Base-by-base conservation (phyloP, 1,284 basidiomycete species). In the Apiotrichum sp. region DNA sequence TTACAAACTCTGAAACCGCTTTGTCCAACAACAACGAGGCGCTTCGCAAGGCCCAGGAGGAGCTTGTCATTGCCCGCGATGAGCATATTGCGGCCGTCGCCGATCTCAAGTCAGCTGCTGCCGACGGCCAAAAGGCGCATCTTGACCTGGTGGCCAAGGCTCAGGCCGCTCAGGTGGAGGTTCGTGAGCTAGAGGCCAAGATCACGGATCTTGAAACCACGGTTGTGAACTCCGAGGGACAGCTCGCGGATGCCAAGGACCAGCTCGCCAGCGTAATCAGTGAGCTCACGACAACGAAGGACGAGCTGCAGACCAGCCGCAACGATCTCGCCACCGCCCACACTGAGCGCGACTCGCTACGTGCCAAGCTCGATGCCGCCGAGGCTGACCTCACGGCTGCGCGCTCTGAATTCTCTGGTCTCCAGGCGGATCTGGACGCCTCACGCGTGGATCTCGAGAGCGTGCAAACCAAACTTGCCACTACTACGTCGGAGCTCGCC, bases 171-270 rank as follows among this genome's bases (percentile, higher is more conserved):
- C 14, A 40, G 31, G 6, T 14, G 6, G 10, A 39, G 9, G 39
- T 34, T 73, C 96, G 93, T 8, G 92, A 96, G 11, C 83, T 97
- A 52, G 93, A 97, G 76, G 93, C 96, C 74, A 97, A 97, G 81
- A 89, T 48, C 22, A 22, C 14, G 32, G 34, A 38, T 6, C 36
- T 16, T 6, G 47, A 33, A 6, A n/a, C 44, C 6, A 33, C 54
- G 35, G 10, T 58, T 22, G 45, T 44, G 4, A 39, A 47, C 7
- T 35, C 33, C 4, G 42, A 47, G 22, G 45, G 16, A 9, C 40
- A 47, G 32, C 29, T 51, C 32, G 36, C 16, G 22, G 9, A 45
- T 1, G 55, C 46, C 5, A 36, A 39, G 16, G 29, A 36, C 13
- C 51, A 57, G 3, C 36, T 47, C 22, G 39, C 13, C 8, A 22